These are phyloP conservation scores for Eutypella sp. DNA, from an alignment of 2,329 filamentous ascomycete species.

Conservation along the genomic window DNA sequence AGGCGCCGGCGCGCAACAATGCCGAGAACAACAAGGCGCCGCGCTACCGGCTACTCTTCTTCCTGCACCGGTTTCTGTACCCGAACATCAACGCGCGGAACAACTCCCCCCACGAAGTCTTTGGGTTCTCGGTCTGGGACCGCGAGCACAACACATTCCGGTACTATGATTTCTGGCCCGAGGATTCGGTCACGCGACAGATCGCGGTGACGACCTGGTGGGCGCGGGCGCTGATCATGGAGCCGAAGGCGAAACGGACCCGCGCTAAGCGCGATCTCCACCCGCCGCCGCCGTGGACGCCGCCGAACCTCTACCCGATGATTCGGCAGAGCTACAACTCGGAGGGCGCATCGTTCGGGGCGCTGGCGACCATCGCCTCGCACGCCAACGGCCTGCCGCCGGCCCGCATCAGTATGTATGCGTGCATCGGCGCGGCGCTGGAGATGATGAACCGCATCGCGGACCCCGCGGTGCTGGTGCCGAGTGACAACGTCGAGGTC, in stretches of 20 bases:
- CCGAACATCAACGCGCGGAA: neutral
- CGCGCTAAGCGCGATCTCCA: too few species aligned
- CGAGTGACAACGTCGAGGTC: neutral
- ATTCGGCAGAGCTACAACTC: neutral
- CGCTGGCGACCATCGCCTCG: neutral
- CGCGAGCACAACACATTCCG: neutral
- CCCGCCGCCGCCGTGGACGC: neutral
- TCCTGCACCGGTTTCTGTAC: neutral
- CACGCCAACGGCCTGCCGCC: neutral
- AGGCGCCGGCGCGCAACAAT: neutral
- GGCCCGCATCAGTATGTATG: neutral
- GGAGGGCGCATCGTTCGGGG: neutral
- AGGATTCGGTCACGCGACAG: neutral
- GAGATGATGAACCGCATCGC: neutral
- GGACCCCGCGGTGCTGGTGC: neutral
- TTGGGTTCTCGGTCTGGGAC: neutral
- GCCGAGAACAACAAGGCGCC: neutral
- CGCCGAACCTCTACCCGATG: neutral
- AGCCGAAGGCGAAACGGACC: too few species aligned
- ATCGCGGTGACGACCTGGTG: neutral
- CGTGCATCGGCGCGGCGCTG: neutral
- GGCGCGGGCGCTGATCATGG: neutral
- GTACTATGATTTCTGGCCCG: neutral
- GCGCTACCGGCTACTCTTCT: neutral
- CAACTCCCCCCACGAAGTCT: neutral